Evolutionary conservation across 2,329 filamentous ascomycete genomes (phyloP).

Genomic region (Aspergillus sp.): DNA sequence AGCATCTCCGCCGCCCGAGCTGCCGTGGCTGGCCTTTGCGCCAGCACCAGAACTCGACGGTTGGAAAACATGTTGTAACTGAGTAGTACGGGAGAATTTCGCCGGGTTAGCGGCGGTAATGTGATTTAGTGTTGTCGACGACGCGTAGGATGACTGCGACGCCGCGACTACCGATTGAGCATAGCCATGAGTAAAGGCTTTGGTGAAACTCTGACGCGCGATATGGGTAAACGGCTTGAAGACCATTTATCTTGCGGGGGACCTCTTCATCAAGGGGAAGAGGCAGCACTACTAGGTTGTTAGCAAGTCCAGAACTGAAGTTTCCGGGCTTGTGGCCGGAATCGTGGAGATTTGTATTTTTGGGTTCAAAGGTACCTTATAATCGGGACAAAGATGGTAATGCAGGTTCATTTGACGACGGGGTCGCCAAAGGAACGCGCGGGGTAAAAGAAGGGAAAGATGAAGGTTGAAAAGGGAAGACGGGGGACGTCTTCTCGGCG

Average conservation of each 20-base stretch:
- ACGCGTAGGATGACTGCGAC: constrained; percentile 78
- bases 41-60: constrained; percentile 52
- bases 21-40: constrained; percentile 58
- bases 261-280: constrained; percentile 68
- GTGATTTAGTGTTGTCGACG: constrained; percentile 59
- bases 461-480: constrained; percentile 1
- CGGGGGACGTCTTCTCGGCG: neutral
- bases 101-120: constrained; percentile 50
- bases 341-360: neutral
- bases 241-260: constrained; percentile 80
- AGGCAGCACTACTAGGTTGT: constrained; percentile 47
- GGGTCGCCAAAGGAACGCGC: constrained; percentile 90
- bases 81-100: constrained; percentile 56
- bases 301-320: neutral
- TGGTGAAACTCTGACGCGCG: constrained; percentile 95
- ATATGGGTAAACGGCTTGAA: constrained; percentile 72
- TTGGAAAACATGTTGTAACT: constrained; percentile 78
- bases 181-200: constrained; percentile 97
- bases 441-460: constrained; percentile 10
- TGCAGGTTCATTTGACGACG: constrained; percentile 99
- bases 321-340: neutral
- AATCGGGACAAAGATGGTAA: constrained; percentile 59
- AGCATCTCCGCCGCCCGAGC: constrained; percentile 56
- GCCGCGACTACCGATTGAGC: constrained; percentile 96
- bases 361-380: constrained; percentile 54